Evolutionary conservation across 768 basidiomycete species (phyloP).

Genomic region (Tylopilus subfusipes): DNA sequence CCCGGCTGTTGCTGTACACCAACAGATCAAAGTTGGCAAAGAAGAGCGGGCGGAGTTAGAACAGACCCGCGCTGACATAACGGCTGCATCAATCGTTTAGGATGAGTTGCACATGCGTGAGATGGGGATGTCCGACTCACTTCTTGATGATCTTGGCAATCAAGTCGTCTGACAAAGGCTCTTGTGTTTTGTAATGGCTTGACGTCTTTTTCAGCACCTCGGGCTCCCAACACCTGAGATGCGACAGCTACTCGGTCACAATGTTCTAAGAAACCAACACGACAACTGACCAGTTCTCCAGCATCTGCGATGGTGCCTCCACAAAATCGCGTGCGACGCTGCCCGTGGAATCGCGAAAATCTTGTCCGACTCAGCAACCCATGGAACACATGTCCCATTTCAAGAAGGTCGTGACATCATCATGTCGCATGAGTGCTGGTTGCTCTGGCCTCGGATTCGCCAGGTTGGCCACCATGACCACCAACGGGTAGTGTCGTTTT

Average conservation of each 20-base stretch:
- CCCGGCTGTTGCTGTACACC: too few relatives aligned
- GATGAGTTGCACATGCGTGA: too few relatives aligned
- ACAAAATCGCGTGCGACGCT: too few relatives aligned
- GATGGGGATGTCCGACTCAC: constrained; percentile 30
- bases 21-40: too few relatives aligned
- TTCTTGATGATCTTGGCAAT: constrained; percentile 81
- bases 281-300: constrained; percentile 73
- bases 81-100: too few relatives aligned
- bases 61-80: too few relatives aligned
- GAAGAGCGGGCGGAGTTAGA: too few relatives aligned
- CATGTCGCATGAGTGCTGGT: constrained; percentile 85
- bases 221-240: constrained; percentile 72
- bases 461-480: constrained; percentile 88
- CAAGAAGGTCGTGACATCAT: too few relatives aligned
- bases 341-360: too few relatives aligned
- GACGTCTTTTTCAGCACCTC: constrained; percentile 75
- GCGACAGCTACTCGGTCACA: background rate
- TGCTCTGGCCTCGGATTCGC: constrained; percentile 79
- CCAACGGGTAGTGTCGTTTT: constrained; percentile 65
- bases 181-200: constrained; percentile 69
- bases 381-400: constrained; percentile 71
- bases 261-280: background rate
- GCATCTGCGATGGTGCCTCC: constrained; percentile 91
- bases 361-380: constrained; percentile 65
- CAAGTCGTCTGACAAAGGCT: constrained; percentile 61